These are phyloP conservation scores for Boletus rex-veris DNA, from an alignment of 768 basidiomycete genomes.

Conservation along the genomic window DNA sequence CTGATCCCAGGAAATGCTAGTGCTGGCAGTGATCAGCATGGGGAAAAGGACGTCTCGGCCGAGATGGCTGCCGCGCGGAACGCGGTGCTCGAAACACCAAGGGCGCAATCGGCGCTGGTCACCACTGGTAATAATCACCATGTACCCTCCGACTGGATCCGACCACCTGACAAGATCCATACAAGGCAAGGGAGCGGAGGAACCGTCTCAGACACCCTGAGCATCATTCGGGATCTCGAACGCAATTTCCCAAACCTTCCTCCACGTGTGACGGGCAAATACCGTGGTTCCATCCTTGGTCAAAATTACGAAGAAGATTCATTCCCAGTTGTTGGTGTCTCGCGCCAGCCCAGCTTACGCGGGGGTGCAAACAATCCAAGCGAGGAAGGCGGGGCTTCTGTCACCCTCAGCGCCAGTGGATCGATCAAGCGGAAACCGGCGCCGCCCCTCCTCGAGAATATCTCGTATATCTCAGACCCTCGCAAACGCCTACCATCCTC, in stretches of 20 bases:
- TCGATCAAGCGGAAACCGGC: conserved; percentile 32
- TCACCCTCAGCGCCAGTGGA: conserved; percentile 12
- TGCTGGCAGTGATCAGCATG: background rate
- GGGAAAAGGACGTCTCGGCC: conserved; percentile 1
- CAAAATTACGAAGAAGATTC: conserved; percentile 22
- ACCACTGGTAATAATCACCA: background rate
- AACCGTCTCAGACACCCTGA: conserved; percentile 41
- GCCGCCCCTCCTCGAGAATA: conserved; percentile 24
- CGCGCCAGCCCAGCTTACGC: conserved; percentile 22
- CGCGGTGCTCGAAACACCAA: conserved; percentile 3
- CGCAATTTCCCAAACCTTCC: conserved; percentile 53
- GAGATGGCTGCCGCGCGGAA: conserved; percentile 10
- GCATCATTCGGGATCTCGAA: conserved; percentile 49
- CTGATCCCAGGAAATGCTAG: conserved; percentile 2
- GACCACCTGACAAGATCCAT: conserved; percentile 6
- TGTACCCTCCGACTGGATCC: conserved; percentile 10
- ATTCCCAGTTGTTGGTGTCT: conserved; percentile 22
- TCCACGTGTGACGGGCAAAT: conserved; percentile 29
- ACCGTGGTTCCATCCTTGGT: conserved; percentile 25
- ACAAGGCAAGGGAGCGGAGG: conserved; percentile 20
- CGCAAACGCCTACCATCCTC: conserved; percentile 11
- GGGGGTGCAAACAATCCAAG: conserved; percentile 2
- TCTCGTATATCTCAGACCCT: conserved; percentile 6
- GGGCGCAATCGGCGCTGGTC: conserved; percentile 12
- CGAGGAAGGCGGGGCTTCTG: conserved; percentile 10